Conservation (phyloP, 495 filamentous ascomycete genomes). For the Emericellopsis terricola region DNA sequence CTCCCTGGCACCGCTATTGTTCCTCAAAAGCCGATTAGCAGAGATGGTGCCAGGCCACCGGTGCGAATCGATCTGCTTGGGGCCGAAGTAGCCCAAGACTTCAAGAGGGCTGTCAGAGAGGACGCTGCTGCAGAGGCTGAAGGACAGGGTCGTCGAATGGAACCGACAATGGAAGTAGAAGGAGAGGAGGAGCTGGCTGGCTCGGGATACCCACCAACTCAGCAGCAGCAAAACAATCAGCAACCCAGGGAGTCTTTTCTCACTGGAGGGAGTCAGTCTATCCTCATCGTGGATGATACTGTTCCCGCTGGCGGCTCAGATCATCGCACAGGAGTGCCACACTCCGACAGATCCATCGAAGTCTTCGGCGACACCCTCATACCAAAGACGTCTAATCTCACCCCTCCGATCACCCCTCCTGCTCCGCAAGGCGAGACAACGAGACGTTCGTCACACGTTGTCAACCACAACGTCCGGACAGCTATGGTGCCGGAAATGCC, state of each 20-base stretch:
- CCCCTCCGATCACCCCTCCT: conserved; percentile 36
- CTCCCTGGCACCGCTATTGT: conserved; percentile 35
- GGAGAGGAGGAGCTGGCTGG: too few relatives aligned
- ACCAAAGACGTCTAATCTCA: conserved; percentile 23
- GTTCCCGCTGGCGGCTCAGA: conserved; percentile 18
- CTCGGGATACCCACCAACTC: too few relatives aligned
- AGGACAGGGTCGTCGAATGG: too few relatives aligned
- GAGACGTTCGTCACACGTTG: conserved; percentile 30
- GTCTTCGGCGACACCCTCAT: conserved; percentile 30
- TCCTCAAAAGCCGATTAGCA: conserved; percentile 28
- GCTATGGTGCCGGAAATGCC: conserved; percentile 14
- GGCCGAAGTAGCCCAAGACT: conserved; percentile 57
- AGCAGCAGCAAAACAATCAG: too few relatives aligned
- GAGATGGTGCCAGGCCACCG: conserved; percentile 20
- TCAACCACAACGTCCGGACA: conserved; percentile 20
- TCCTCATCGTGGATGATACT: conserved; percentile 72
- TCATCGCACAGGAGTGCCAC: conserved; percentile 33
- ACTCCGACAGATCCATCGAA: conserved; percentile 28
- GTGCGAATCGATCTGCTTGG: conserved; percentile 61
- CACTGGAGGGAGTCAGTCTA: conserved; percentile 66
- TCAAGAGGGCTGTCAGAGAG: conserved; percentile 40
- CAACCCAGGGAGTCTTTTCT: conserved; percentile 38
- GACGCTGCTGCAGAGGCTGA: conserved; percentile 28
- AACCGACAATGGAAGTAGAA: too few relatives aligned
- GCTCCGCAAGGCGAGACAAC: conserved; percentile 20